A percentile compares a stretch with the other conserved stretches of the same genome.
Evolutionary conservation across 2,329 filamentous ascomycete genomes (phyloP).

Genomic region (Bipolaris sorokiniana): DNA sequence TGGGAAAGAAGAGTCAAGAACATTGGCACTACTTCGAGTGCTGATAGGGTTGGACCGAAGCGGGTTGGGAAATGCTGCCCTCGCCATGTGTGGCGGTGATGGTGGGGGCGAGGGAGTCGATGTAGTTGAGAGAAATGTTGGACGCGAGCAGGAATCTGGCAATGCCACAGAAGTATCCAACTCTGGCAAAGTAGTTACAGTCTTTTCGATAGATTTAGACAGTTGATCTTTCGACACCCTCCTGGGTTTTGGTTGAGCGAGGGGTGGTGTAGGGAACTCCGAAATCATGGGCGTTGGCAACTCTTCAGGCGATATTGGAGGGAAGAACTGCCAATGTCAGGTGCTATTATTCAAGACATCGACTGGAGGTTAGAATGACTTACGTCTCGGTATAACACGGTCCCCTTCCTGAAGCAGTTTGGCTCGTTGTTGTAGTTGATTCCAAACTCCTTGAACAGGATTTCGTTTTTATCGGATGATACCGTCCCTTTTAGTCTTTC

Average conservation of each 20-base stretch:
- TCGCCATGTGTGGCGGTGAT: constrained; percentile 35
- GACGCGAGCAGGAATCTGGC: constrained; percentile 25
- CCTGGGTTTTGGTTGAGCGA: constrained; percentile 28
- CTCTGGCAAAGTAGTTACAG: constrained; percentile 22
- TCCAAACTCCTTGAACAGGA: constrained; percentile 83
- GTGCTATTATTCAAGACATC: background rate
- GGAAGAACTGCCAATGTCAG: constrained; percentile 39
- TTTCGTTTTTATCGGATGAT: constrained; percentile 91
- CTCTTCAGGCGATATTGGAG: constrained; percentile 20
- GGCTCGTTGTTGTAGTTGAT: constrained; percentile 99
- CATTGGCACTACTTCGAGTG: constrained; percentile 20
- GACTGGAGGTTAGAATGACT: constrained; percentile 34
- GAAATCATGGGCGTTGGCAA: constrained; percentile 19
- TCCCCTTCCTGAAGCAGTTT: constrained; percentile 92
- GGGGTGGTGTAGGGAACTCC: constrained; percentile 17
- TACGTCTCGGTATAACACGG: constrained; percentile 83
- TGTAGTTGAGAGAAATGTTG: constrained; percentile 44
- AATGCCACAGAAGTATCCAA: constrained; percentile 14
- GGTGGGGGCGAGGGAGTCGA: constrained; percentile 44
- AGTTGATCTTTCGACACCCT: constrained; percentile 16
- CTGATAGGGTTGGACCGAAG: constrained; percentile 32
- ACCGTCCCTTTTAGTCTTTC: constrained; percentile 80
- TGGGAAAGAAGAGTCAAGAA: constrained; percentile 30
- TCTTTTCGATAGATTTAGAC: constrained; percentile 31
- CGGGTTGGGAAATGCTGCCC: constrained; percentile 32